A percentile compares a stretch with the other conserved stretches of the same genome.
These are phyloP conservation scores for Chromera velia DNA, from an alignment of 73 alveolate genomes.

Conservation along the genomic window DNA sequence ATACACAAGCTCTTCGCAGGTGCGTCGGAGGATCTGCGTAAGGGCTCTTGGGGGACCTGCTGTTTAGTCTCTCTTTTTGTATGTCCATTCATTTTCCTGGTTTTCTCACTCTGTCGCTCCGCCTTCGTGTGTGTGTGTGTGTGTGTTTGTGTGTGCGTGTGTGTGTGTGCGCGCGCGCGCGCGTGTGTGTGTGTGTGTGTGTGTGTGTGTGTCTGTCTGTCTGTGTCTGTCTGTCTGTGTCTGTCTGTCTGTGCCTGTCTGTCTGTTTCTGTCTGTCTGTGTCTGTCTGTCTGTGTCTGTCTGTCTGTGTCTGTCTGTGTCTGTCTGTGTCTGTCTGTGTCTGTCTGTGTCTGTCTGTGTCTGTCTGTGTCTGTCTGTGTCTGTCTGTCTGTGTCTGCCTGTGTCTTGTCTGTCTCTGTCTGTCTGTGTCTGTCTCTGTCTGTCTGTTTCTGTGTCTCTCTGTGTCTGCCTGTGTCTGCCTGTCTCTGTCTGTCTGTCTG, in stretches of 20 bases:
- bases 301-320: conserved; percentile 2
- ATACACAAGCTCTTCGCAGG: no score
- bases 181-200: not conserved
- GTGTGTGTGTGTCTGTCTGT: not conserved
- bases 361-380: not conserved
- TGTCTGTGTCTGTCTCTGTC: conserved; percentile 3
- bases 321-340: not conserved
- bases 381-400: not conserved
- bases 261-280: not conserved
- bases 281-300: conserved; percentile 2
- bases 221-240: conserved; percentile 1
- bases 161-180: not conserved
- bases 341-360: conserved; percentile 5
- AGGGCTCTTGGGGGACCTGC: no score
- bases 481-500: conserved; percentile 22
- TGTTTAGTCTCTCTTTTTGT: no score
- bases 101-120: no score
- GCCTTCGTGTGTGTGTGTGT: no score
- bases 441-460: not conserved
- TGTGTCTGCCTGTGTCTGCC: conserved; percentile 15
- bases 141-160: not conserved
- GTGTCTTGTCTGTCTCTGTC: not conserved
- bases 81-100: no score
- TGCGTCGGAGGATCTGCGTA: no score
- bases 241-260: not conserved